Evolutionary conservation across 257 asterid genomes (phyloP), one percentile per base, ranked within the genome.

Genomic region (Ajuga chamaepitys): DNA sequence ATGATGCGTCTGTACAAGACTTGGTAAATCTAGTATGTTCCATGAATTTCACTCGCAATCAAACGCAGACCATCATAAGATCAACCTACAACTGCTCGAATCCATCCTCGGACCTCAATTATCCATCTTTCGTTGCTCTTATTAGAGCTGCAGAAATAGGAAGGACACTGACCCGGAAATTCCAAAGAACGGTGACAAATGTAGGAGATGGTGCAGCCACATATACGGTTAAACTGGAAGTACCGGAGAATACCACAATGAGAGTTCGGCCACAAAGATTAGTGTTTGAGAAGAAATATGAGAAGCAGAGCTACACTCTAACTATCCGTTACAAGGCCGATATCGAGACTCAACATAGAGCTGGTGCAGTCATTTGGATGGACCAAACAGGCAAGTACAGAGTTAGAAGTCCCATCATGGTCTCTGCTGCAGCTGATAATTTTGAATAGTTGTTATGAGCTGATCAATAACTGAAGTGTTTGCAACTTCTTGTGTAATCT

Each of bases 61-160:
- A 80, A 66, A 80, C 79, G 41, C 78, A 38, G n/a, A 65, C 77
- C 20, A 73, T 80, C 64, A 38, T 67, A 11, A 70, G 77, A 42
- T 56, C 85, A 10, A 57, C 56, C 47, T 73, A 75, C 74, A 75
- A 75, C 7, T 79, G 81, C 79, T 75, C 81, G 17, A 60, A 42
- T 50, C 81, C 84, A 26, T 75, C 76, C 3, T 69, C 79, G 1
- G 85, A 76, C 35, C 58, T 80, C 57, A 80, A 80, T 35, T 80
- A 80, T 21, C 85, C 82, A 0, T 73, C 85, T 5, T 76, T 76
- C 59, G 60, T 76, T 3, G 75, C 77, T 6, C 34, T 76, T 22
- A 53, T 68, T 44, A 22, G 37, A 12, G 5, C 1, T 1, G 56
- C 41, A 5, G 66, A 76, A 6, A 51, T 12, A 9, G 74, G 59